Evolutionary conservation across 2,329 filamentous ascomycete species (phyloP).

Genomic region (Alternaria ethzedia): DNA sequence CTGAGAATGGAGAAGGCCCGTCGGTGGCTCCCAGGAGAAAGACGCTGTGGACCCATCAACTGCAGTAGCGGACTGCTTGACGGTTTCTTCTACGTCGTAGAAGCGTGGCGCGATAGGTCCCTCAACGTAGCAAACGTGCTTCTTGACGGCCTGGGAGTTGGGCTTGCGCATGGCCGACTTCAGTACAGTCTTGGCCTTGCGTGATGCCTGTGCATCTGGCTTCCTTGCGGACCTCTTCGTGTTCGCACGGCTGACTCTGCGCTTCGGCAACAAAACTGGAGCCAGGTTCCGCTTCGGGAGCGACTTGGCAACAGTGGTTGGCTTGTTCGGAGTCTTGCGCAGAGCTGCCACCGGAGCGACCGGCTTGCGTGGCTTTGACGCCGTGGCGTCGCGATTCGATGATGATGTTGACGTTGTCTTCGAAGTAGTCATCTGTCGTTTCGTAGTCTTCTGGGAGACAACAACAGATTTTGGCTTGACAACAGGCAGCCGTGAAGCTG

Average conservation of each 20-base stretch:
- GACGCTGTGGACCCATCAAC: neutral
- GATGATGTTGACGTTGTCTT: neutral
- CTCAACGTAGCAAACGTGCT: conserved; percentile 9
- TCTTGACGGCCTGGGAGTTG: neutral
- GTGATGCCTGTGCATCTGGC: neutral
- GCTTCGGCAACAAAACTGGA: neutral
- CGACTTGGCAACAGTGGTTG: neutral
- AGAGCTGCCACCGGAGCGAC: neutral
- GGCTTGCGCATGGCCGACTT: neutral
- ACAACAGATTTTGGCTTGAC: neutral
- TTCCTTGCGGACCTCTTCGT: neutral
- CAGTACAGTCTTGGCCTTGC: neutral
- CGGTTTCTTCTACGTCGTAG: conserved; percentile 1
- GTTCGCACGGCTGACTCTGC: neutral
- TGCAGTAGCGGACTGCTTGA: neutral
- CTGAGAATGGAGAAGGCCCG: neutral
- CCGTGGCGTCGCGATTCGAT: neutral
- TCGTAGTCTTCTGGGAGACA: neutral
- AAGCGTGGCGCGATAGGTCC: neutral
- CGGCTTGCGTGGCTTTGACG: neutral
- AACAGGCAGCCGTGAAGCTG: neutral
- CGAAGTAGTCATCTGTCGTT: neutral
- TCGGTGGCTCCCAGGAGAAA: neutral
- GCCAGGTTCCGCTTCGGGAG: neutral
- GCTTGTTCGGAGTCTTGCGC: neutral